Evolutionary conservation across 129 eudicot species (phyloP), one percentile per base, ranked within the genome.

Genomic region (Chrysanthemum makinoi): DNA sequence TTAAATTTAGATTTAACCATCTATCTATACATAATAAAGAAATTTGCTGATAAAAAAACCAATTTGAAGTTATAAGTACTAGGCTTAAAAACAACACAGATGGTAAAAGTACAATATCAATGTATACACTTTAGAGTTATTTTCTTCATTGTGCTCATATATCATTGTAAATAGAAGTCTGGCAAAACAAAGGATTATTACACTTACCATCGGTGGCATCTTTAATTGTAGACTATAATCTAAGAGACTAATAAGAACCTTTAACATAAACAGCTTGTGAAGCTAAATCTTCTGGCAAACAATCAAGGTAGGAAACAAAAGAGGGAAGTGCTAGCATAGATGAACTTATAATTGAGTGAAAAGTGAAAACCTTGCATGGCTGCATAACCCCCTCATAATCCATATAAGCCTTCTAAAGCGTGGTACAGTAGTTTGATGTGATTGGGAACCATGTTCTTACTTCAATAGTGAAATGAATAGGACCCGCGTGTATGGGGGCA

Each of bases 111-210:
- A 28, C 17, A 4, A 69, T 6, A 15, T 35, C 28, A 4, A 11
- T 6, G 26, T 7, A 68, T 17, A 2, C 7, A 52, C 18, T 52
- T 52, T 12, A 13, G 6, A 4, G 8, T 52, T 17, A 15, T 0
- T 5, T 70, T 70, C 22, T 70, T 17, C 53, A 12, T 54, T 70
- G 74, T 35, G 51, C 64, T 54, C 53, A 39, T 17, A 35, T 39
- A 53, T 28, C 20, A 1, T 22, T 28, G 15, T 26, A 68, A 49
- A 67, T 15, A 49, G 19, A 50, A 49, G 50, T 49, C 58, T 50
- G 12, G 50, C 49, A 14, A 24, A 17, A 68, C 4, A 56, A 49
- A 35, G 11, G 28, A 52, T 1, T 16, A 51, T 68, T 47, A 24
- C 26, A n/a, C 28, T 68, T 24, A 51, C 26, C n/a, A 28, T 26